A percentile compares a stretch with the other conserved stretches of the same genome.
Evolutionary conservation across 2,329 filamentous ascomycete species (phyloP).

Genomic region (Trichoderma semiorbis): DNA sequence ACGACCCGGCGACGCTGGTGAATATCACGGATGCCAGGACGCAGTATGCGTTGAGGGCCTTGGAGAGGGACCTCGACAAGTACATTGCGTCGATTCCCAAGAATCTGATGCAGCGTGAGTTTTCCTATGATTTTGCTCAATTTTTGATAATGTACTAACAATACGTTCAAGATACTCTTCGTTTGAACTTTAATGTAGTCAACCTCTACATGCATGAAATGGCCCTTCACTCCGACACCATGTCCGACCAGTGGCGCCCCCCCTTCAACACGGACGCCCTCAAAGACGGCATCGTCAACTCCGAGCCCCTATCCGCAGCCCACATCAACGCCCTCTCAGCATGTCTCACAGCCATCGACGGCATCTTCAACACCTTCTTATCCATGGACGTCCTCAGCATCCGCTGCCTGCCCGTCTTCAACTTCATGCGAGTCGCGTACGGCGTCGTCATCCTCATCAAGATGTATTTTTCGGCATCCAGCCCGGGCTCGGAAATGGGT

Average conservation of each 20-base stretch:
- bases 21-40: slow-evolving; percentile 60
- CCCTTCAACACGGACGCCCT: slow-evolving; percentile 46
- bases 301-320: slow-evolving; percentile 42
- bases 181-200: slow-evolving; percentile 61
- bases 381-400: slow-evolving; percentile 56
- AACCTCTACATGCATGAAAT: slow-evolving; percentile 75
- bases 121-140: background rate
- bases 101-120: slow-evolving; percentile 52
- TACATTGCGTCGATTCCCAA: slow-evolving; percentile 54
- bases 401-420: slow-evolving; percentile 65
- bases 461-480: slow-evolving; percentile 65
- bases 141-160: background rate
- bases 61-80: slow-evolving; percentile 61
- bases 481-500: slow-evolving; percentile 63
- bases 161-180: slow-evolving; percentile 52
- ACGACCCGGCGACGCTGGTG: slow-evolving; percentile 55
- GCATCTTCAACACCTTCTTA: slow-evolving; percentile 63
- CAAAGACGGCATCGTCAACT: slow-evolving; percentile 40
- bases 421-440: slow-evolving; percentile 69
- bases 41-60: slow-evolving; percentile 60
- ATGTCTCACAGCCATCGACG: slow-evolving; percentile 65
- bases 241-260: slow-evolving; percentile 52
- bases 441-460: slow-evolving; percentile 70
- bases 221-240: slow-evolving; percentile 61
- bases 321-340: slow-evolving; percentile 65